phyloP scores from a whole-genome alignment of 768 basidiomycete species.

The Piloderma croceum region DNA sequence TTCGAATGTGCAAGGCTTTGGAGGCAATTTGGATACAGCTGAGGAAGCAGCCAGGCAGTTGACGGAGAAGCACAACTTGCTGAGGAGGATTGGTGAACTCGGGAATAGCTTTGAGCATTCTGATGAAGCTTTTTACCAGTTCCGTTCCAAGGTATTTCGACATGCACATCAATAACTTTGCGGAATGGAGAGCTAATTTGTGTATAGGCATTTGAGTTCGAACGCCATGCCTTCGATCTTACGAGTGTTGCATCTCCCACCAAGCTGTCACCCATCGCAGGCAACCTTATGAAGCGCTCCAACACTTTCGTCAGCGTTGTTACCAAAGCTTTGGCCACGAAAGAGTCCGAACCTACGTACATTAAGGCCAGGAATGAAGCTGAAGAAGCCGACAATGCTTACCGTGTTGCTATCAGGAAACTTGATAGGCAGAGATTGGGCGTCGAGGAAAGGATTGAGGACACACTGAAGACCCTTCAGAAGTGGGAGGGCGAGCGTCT shows the following conservation, averaged over 20 bases:
- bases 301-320: constrained; percentile 66
- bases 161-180: constrained; percentile 35
- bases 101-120: constrained; percentile 77
- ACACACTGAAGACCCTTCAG: constrained; percentile 73
- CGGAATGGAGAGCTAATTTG: too few species aligned
- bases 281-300: constrained; percentile 63
- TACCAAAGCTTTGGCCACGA: constrained; percentile 55
- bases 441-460: constrained; percentile 83
- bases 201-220: constrained; percentile 24
- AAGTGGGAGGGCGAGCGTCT: constrained; percentile 83
- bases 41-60: constrained; percentile 62
- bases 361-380: constrained; percentile 73
- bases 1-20: constrained; percentile 71
- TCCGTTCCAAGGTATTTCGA: constrained; percentile 76
- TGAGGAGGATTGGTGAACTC: constrained; percentile 74
- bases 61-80: constrained; percentile 47
- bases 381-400: constrained; percentile 71
- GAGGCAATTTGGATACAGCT: constrained; percentile 70
- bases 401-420: constrained; percentile 73
- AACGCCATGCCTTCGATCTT: constrained; percentile 20
- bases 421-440: constrained; percentile 81
- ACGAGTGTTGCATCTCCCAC: constrained; percentile 20
- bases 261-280: constrained; percentile 37
- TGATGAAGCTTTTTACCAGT: constrained; percentile 80
- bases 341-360: constrained; percentile 56